Percentiles rank a stretch among this genome's conserved stretches.
Evolutionary conservation across 2,329 filamentous ascomycete genomes (phyloP).

Genomic region (Cryphonectria radicalis): DNA sequence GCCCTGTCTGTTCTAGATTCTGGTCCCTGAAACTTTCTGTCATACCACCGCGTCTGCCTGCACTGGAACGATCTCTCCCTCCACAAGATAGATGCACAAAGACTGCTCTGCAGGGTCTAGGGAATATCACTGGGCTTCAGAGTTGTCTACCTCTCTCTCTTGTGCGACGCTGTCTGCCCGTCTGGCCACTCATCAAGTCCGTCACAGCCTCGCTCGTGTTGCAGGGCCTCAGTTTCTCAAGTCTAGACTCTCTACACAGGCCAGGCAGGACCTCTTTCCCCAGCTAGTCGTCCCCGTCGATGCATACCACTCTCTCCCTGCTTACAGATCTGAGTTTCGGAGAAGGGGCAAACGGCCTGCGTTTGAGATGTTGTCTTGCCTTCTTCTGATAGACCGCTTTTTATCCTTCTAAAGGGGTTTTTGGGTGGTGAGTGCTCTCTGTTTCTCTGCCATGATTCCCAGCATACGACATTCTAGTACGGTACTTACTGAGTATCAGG

Average conservation of each 20-base stretch:
- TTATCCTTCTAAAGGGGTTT: background rate
- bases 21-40: background rate
- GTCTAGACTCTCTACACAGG: background rate
- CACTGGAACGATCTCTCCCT: background rate
- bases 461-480: background rate
- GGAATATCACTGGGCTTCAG: background rate
- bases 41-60: background rate
- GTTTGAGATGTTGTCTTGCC: background rate
- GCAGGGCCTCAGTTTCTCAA: background rate
- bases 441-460: no score
- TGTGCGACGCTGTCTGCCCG: background rate
- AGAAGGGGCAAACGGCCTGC: background rate
- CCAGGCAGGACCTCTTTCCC: background rate
- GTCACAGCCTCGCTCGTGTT: background rate
- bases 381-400: background rate
- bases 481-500: background rate
- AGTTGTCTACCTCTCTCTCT: background rate
- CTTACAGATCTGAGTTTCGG: background rate
- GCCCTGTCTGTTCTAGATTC: background rate
- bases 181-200: background rate
- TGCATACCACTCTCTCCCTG: background rate
- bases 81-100: background rate
- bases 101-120: background rate
- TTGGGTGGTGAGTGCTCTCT: background rate
- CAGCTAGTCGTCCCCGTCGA: background rate